These are phyloP conservation scores for Colletotrichum aenigma DNA, from an alignment of 2,329 filamentous ascomycete species.

Conservation along the genomic window DNA sequence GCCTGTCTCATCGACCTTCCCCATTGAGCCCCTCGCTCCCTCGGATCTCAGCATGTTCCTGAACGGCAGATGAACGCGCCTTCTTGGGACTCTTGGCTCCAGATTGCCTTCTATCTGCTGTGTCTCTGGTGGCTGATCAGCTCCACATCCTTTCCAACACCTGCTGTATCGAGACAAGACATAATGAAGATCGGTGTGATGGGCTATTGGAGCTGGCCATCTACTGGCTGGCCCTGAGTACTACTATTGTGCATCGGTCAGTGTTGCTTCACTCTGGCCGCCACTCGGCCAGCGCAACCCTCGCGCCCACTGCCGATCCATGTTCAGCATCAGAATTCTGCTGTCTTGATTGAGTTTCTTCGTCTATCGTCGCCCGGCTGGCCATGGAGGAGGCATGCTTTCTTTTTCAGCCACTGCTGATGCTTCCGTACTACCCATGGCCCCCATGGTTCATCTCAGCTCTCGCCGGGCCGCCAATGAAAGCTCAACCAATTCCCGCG, in stretches of 20 bases:
- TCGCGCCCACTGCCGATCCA: background rate
- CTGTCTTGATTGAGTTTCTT: background rate
- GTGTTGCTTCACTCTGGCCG: background rate
- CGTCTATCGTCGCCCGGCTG: background rate
- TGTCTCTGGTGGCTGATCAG: background rate
- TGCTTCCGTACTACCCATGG: background rate
- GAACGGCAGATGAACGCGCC: background rate
- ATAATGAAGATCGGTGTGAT: background rate
- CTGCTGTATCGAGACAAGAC: background rate
- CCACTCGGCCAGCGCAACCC: background rate
- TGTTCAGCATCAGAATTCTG: background rate
- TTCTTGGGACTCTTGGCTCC: background rate
- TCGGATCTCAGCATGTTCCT: background rate
- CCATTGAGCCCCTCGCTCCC: background rate
- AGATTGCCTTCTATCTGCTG: background rate
- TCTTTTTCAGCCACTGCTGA: background rate
- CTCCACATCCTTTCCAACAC: background rate
- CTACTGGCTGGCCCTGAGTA: background rate
- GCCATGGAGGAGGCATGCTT: background rate
- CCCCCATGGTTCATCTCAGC: slow-evolving; percentile 13
- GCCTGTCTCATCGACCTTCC: slow-evolving; percentile 1
- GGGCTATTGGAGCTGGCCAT: background rate
- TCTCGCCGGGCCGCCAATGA: background rate
- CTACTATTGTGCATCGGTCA: background rate
- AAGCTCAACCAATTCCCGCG: background rate